Conservation (phyloP, 2,329 filamentous ascomycete genomes). For the Ophiosphaerella narmari region DNA sequence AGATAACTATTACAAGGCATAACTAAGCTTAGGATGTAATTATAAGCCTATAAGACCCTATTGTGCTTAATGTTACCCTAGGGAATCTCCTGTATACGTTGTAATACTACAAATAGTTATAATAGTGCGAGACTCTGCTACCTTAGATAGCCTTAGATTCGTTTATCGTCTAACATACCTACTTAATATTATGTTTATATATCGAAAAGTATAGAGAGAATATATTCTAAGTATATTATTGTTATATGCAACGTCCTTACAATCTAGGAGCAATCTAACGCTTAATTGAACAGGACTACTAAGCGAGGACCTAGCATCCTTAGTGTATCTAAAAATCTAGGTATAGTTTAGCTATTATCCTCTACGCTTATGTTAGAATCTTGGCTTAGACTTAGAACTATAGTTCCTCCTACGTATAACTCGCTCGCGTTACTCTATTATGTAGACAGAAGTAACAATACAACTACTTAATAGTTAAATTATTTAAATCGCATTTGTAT, state of each 20-base stretch:
- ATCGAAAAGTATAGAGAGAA: neutral
- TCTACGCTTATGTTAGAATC: neutral
- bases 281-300: neutral
- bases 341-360: neutral
- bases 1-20: neutral
- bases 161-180: neutral
- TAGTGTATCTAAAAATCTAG: too few species aligned
- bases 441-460: neutral
- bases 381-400: neutral
- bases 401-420: too few species aligned
- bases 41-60: neutral
- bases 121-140: conserved; percentile 1
- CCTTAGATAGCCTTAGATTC: neutral
- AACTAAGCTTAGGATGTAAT: neutral
- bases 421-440: neutral
- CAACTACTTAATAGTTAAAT: neutral
- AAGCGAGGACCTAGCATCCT: too few species aligned
- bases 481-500: neutral
- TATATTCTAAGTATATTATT: neutral
- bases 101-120: neutral
- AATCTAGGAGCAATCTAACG: neutral
- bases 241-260: neutral
- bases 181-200: neutral
- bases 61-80: neutral
- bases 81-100: neutral